Conservation (phyloP, 163 green algal species). For the Chlorella variabilis region DNA sequence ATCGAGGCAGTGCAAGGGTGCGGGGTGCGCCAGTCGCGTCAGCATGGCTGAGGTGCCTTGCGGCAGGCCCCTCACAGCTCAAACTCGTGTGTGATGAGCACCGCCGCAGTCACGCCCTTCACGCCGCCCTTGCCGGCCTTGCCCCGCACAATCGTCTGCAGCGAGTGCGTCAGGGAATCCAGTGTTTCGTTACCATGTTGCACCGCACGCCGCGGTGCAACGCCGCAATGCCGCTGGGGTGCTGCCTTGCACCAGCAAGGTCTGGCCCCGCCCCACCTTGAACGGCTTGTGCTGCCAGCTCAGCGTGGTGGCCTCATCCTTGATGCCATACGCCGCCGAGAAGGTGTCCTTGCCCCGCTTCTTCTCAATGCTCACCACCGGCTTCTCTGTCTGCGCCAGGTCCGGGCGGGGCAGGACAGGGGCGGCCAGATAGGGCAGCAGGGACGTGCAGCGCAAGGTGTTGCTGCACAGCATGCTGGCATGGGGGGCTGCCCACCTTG, state of each 20-base stretch:
- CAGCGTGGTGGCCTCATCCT: conserved; percentile 36
- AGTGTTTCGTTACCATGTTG: not conserved
- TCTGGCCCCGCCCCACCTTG: too few relatives aligned
- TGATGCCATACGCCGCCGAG: conserved; percentile 20
- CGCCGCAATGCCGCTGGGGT: not conserved
- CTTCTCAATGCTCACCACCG: not conserved
- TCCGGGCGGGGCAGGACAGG: too few relatives aligned
- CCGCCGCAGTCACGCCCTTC: not conserved
- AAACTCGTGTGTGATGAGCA: conserved; percentile 46
- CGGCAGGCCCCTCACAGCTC: conserved; percentile 41
- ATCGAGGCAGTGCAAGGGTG: not conserved
- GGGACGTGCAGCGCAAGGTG: not conserved
- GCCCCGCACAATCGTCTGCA: conserved; percentile 5
- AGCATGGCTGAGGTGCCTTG: too few relatives aligned
- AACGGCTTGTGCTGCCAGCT: conserved; percentile 42
- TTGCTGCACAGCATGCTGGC: not conserved
- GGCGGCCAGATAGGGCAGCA: not conserved
- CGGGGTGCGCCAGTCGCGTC: too few relatives aligned
- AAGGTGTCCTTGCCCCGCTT: conserved; percentile 30
- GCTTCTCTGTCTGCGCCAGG: conserved; percentile 12
- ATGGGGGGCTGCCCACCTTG: not conserved
- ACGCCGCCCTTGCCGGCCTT: conserved; percentile 13
- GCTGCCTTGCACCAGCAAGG: not conserved
- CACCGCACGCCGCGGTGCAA: not conserved
- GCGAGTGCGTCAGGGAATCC: too few relatives aligned